Conservation (phyloP, 2,329 filamentous ascomycete genomes). For the Metarhizium rileyi region DNA sequence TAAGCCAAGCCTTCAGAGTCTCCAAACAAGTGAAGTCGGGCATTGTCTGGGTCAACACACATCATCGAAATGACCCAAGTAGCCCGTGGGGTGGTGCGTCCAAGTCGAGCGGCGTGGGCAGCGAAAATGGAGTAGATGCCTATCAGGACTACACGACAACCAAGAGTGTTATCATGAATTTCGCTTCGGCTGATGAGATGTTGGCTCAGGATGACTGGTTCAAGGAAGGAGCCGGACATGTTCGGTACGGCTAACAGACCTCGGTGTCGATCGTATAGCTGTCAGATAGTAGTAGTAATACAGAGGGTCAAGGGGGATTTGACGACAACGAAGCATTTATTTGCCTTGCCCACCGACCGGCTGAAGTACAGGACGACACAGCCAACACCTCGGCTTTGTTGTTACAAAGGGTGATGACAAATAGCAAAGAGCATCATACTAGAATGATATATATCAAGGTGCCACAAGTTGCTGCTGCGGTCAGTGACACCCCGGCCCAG, state of each 20-base stretch:
- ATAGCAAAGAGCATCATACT: too few relatives aligned
- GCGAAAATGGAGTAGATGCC: slow-evolving; percentile 61
- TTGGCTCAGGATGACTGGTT: slow-evolving; percentile 58
- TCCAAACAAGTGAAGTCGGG: slow-evolving; percentile 62
- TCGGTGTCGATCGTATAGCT: too few relatives aligned
- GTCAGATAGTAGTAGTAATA: too few relatives aligned
- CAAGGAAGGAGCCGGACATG: slow-evolving; percentile 42
- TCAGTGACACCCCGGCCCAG: too few relatives aligned
- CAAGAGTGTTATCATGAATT: slow-evolving; percentile 63
- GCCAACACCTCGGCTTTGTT: background rate
- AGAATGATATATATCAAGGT: too few relatives aligned
- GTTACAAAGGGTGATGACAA: too few relatives aligned
- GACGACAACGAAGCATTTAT: too few relatives aligned
- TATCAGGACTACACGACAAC: slow-evolving; percentile 48
- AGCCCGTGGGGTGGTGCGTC: slow-evolving; percentile 61
- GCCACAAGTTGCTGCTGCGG: background rate
- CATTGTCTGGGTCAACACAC: slow-evolving; percentile 47
- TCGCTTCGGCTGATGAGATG: slow-evolving; percentile 44
- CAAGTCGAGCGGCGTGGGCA: slow-evolving; percentile 55
- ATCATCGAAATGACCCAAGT: slow-evolving; percentile 63
- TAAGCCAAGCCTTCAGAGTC: slow-evolving; percentile 67
- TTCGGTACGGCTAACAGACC: slow-evolving; percentile 25
- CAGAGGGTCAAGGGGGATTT: too few relatives aligned
- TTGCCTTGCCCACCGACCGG: too few relatives aligned
- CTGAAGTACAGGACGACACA: background rate